These are phyloP conservation scores for Clavaria fumosa DNA, from an alignment of 768 basidiomycete species.

Conservation along the genomic window DNA sequence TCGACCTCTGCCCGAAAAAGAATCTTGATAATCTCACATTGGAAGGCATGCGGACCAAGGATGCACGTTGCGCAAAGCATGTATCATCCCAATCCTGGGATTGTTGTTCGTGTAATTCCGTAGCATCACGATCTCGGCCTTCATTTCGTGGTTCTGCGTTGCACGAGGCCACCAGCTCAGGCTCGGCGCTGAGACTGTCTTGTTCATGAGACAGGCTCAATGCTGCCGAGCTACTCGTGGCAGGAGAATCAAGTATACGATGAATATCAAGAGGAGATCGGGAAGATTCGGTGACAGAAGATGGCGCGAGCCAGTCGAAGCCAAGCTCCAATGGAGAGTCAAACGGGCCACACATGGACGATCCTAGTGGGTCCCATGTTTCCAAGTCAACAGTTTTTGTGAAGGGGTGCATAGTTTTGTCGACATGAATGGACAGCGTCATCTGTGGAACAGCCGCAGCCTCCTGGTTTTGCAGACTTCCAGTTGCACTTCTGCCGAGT, in stretches of 20 bases:
- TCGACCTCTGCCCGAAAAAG: no score
- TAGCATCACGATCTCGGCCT: conserved; percentile 24
- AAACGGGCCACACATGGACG: conserved; percentile 42
- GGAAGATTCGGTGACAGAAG: conserved; percentile 24
- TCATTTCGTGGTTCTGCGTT: conserved; percentile 15
- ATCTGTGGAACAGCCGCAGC: conserved; percentile 22
- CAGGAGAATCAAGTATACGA: conserved; percentile 23
- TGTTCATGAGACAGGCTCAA: not conserved
- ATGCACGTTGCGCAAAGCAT: conserved; percentile 72
- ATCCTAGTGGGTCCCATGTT: conserved; percentile 27
- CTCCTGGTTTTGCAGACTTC: conserved; percentile 37
- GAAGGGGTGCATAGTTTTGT: conserved; percentile 7
- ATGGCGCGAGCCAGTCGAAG: conserved; percentile 28
- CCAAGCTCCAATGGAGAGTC: conserved; percentile 50
- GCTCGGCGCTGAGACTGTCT: conserved; percentile 3
- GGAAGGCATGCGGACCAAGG: conserved; percentile 60
- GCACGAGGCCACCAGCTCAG: conserved; percentile 21
- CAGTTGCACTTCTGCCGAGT: conserved; percentile 54
- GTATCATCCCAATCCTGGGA: conserved; percentile 88
- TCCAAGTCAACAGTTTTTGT: conserved; percentile 11
- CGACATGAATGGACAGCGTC: conserved; percentile 21
- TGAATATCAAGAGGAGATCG: conserved; percentile 19
- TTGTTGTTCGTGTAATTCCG: conserved; percentile 41
- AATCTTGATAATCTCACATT: conserved; percentile 23
- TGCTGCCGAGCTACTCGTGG: conserved; percentile 19